Evolutionary conservation across 495 filamentous ascomycete genomes (phyloP).

Genomic region (Pyronema domesticum): DNA sequence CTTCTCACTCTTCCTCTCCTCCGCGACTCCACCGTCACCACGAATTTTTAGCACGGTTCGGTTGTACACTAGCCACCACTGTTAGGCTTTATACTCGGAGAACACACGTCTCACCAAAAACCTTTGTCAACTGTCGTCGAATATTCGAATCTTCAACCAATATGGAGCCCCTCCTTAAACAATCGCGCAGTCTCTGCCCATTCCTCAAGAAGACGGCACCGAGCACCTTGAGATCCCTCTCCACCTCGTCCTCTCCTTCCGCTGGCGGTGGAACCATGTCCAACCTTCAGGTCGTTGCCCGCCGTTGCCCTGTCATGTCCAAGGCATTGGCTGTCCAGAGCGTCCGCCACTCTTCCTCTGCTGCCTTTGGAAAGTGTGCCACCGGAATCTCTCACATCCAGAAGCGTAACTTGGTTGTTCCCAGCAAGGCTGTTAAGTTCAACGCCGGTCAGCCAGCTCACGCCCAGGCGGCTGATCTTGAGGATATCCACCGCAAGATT

Average conservation of each 20-base stretch:
- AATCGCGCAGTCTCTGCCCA: constrained; percentile 87
- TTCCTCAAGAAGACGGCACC: constrained; percentile 91
- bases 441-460: constrained; percentile 6
- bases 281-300: constrained; percentile 84
- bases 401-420: constrained; percentile 22
- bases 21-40: background rate
- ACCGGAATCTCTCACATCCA: constrained; percentile 19
- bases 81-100: background rate
- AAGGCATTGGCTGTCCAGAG: constrained; percentile 88
- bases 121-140: background rate
- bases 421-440: constrained; percentile 19
- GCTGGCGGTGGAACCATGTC: constrained; percentile 82
- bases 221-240: constrained; percentile 70
- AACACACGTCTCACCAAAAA: background rate
- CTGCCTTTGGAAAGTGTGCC: constrained; percentile 15
- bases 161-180: constrained; percentile 89
- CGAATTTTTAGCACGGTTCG: background rate
- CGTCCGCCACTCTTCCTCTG: constrained; percentile 33
- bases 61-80: background rate
- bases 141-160: constrained; percentile 7
- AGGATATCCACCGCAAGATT: constrained; percentile 20
- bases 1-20: background rate
- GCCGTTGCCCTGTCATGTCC: constrained; percentile 95
- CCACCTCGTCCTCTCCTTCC: constrained; percentile 49
- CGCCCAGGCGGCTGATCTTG: constrained; percentile 18